Conservation (phyloP, 192 early-diverging fungal species). For the Paraglomus brasilianum region DNA sequence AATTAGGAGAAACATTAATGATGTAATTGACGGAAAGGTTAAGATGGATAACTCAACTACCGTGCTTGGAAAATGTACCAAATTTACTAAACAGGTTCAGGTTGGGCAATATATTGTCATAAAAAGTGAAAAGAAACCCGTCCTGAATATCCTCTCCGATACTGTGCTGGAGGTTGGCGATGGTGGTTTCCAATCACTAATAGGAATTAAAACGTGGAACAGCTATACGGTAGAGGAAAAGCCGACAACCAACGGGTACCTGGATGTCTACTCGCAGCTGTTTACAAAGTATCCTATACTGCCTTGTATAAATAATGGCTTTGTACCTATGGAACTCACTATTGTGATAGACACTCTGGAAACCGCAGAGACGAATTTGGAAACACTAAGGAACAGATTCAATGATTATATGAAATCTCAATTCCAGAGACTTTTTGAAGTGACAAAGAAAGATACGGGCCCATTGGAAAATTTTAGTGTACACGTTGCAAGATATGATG, state of each 20-base stretch:
- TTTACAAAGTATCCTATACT: slow-evolving; percentile 24
- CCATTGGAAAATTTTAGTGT: slow-evolving; percentile 11
- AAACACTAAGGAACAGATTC: background rate
- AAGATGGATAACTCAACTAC: slow-evolving; percentile 15
- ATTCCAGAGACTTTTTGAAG: slow-evolving; percentile 20
- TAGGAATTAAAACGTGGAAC: background rate
- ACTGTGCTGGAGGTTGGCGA: slow-evolving; percentile 7
- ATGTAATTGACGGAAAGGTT: background rate
- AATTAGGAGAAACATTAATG: background rate
- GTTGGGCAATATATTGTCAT: slow-evolving; percentile 27
- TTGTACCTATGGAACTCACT: slow-evolving; percentile 7
- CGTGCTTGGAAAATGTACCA: slow-evolving; percentile 21
- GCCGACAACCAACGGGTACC: slow-evolving; percentile 15
- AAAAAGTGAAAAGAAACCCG: slow-evolving; percentile 12
- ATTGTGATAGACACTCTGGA: slow-evolving; percentile 4
- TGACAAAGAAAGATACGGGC: slow-evolving; percentile 21
- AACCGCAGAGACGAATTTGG: background rate
- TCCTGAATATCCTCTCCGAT: slow-evolving; percentile 21
- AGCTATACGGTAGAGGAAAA: slow-evolving; percentile 1
- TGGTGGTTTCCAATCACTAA: background rate
- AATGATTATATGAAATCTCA: slow-evolving; percentile 9
- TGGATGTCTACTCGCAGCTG: slow-evolving; percentile 25
- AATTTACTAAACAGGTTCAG: background rate
- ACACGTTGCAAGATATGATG: background rate
- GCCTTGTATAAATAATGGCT: background rate